These are phyloP conservation scores for Lactuca sativa DNA, from an alignment of 129 eudicot species.

Conservation along the genomic window DNA sequence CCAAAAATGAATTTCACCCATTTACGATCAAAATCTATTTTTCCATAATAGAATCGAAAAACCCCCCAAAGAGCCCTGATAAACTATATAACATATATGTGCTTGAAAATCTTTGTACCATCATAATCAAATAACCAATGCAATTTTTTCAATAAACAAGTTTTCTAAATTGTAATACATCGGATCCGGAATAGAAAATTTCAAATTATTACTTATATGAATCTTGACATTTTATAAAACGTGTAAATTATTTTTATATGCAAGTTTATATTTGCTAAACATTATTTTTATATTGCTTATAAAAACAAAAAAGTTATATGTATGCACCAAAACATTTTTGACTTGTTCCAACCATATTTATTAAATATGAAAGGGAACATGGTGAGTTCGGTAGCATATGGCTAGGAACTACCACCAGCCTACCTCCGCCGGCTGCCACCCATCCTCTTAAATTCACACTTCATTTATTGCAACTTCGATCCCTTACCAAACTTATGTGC, in stretches of 20 bases:
- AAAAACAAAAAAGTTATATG: not conserved
- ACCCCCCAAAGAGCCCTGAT: too few species aligned
- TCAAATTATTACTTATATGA: too few species aligned
- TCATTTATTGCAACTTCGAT: slow-evolving; percentile 28
- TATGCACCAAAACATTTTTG: slow-evolving; percentile 3
- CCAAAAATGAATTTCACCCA: too few species aligned
- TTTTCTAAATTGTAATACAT: too few species aligned
- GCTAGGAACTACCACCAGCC: slow-evolving; percentile 16
- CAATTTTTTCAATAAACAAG: too few species aligned
- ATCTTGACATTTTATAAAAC: not conserved
- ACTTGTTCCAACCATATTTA: slow-evolving; percentile 4
- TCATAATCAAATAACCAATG: too few species aligned
- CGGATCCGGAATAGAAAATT: too few species aligned
- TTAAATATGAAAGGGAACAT: not conserved
- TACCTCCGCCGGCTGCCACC: not conserved
- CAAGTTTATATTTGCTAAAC: not conserved
- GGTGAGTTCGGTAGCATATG: slow-evolving; percentile 11
- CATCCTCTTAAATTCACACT: not conserved
- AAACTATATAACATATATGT: too few species aligned
- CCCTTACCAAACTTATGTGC: slow-evolving; percentile 6
- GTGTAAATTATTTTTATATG: not conserved
- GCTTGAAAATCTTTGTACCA: too few species aligned
- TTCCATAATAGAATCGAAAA: too few species aligned
- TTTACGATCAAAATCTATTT: too few species aligned
- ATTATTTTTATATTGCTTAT: not conserved